phyloP scores from a whole-genome alignment of 2,329 filamentous ascomycete species.

The Cercospora sp. region DNA sequence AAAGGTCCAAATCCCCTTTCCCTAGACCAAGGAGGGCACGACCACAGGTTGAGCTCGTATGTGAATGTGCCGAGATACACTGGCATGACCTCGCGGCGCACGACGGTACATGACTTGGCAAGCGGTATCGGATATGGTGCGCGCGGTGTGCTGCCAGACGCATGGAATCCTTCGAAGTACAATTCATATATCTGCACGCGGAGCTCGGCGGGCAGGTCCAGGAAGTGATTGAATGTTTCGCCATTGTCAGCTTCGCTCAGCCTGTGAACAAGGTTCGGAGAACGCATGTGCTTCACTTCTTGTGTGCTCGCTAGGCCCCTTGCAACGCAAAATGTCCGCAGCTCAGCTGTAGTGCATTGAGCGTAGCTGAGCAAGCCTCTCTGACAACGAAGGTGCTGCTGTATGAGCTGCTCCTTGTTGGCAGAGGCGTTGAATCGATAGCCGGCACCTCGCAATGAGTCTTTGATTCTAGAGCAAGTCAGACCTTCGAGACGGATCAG shows the following conservation, averaged over 20 bases:
- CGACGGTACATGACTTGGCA: no score
- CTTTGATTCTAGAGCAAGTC: no score
- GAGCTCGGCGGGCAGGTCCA: neutral
- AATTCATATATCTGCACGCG: neutral
- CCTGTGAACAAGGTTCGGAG: accelerated
- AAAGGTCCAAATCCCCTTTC: no score
- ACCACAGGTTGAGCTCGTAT: no score
- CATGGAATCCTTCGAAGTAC: no score
- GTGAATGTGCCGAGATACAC: no score
- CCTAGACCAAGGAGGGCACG: no score
- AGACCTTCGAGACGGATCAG: no score
- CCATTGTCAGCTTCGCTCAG: neutral
- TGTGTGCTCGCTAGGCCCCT: neutral
- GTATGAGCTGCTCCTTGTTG: no score
- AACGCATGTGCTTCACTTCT: neutral
- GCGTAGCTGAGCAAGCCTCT: neutral
- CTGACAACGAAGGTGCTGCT: neutral
- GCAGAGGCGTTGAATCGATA: no score
- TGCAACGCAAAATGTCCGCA: neutral
- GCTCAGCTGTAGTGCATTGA: neutral
- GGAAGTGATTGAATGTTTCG: neutral
- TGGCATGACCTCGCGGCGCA: no score
- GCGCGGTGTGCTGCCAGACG: no score
- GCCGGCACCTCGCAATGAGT: neutral
- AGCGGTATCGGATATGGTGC: neutral